Evolutionary conservation across 1,139 yeast genomes (phyloP), one percentile per base, ranked within the genome.

Genomic region (Candida smagusa): DNA sequence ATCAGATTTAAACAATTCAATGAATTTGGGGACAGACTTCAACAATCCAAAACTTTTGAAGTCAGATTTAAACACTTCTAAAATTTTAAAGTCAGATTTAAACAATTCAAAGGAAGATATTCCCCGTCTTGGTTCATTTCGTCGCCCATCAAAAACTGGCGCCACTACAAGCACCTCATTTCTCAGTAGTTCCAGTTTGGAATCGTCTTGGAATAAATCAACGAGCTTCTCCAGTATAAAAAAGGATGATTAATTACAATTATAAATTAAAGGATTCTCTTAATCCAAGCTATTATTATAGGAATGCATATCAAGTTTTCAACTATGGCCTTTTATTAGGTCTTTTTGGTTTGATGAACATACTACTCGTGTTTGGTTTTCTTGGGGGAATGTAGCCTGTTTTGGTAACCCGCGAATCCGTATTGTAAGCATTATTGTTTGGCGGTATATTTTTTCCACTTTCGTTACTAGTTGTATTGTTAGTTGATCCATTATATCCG

Each of bases 131-230:
- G 28, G 11, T 26, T 26, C 11, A 7, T n/a, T 26, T 3, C 28
- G 21, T 8, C 19, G 19, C 6, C 30, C 37, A 9, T 9, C 23
- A n/a, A 30, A 28, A 23, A 28, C 36, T 12, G 16, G 16, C 9
- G 27, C 37, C n/a, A 34, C 31, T 8, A 24, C 25, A 12, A 29
- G 32, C 29, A 32, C 35, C 9, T 34, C 32, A 24, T 22, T 30
- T 4, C 11, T 23, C 3, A 23, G 26, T n/a, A n/a, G 26, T 9
- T 23, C 26, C 26, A n/a, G 26, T 6, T 23, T n/a, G 26, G 26
- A n/a, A 4, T 23, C 26, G 6, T n/a, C 26, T 27, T 27, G 29
- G 29, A 27, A 27, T 12, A 27, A 8, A 27, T 12, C 16, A 8
- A 12, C 12, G 12, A 9, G 13, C 12, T 9, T n/a, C 11, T 23